Base-by-base conservation (phyloP, 139 green algal species). In the Chlorella vulgaris region DNA sequence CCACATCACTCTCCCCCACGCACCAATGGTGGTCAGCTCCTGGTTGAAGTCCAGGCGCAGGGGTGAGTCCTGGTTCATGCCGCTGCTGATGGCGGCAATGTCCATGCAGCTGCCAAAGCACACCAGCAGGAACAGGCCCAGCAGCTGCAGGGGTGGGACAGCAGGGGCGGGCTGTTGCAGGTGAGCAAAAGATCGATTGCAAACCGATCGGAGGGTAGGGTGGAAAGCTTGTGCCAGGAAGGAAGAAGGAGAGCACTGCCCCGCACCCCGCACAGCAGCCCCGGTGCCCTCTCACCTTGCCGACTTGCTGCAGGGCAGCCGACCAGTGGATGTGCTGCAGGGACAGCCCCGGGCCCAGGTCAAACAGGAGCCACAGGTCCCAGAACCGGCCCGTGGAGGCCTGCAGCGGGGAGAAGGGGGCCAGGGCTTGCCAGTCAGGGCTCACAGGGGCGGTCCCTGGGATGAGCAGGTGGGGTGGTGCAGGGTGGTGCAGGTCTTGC, bases 101-200 rank as follows among this genome's bases (percentile, higher is more conserved):
- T 94, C 89, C 85, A 96, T 93, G 86, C 87, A 92, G 63, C 22
- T 86, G 39, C 93, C 93, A 84, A 96, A 96, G 69, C 85, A 88
- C 22, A 96, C 91, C 29, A 96, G 85, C 47, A 96, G 69, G 84
- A 94, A 90, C 38, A 95, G 88, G 1, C 87, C 92, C n/a, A 78
- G 0, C 38, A 86, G 51, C 62, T 74, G 76, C 33, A 47, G 70
- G 35, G 67, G 47, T 58, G 47, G 47, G 47, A n/a, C n/a, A 58
- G 47, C 47, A 58, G 15, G 47, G 47, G 47, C 47, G 47, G 15
- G 13, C 10, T 58, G 47, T 15, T 10, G 47, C 13, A 58, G 47
- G 47, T 15, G 15, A 24, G 13, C 10, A 58, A 15, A 10, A 24
- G 47, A 58, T 15, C 10, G 47, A 58, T 58, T 58, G n/a, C n/a